Evolutionary conservation across 1,139 yeast genomes (phyloP).

Genomic region (Eremothecium sinecaudum): DNA sequence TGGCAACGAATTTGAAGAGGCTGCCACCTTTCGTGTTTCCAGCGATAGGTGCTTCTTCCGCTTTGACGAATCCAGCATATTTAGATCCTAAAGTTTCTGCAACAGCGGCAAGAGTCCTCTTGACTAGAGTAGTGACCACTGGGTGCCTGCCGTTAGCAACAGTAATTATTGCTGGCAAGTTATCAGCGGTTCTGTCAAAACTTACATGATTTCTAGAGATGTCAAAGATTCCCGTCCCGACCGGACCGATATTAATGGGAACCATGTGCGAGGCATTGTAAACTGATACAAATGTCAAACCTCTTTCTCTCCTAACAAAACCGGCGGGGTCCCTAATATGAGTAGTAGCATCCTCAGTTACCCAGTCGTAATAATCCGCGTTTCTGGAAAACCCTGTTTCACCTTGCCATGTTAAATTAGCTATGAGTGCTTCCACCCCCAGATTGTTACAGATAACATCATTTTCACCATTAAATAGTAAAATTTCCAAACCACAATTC

Average conservation of each 20-base stretch:
- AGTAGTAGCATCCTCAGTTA: slow-evolving; percentile 41
- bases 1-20: too few species aligned
- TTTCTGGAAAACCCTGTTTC: slow-evolving; percentile 45
- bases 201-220: too few species aligned
- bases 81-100: too few species aligned
- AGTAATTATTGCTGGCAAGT: too few species aligned
- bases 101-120: too few species aligned
- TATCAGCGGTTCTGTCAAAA: too few species aligned
- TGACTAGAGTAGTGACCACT: too few species aligned
- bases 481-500: slow-evolving; percentile 45
- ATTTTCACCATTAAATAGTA: slow-evolving; percentile 78
- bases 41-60: too few species aligned
- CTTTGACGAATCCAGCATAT: too few species aligned
- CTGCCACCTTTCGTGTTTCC: too few species aligned
- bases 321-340: slow-evolving; percentile 37
- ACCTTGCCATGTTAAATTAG: slow-evolving; percentile 61
- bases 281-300: slow-evolving; percentile 67
- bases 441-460: slow-evolving; percentile 81
- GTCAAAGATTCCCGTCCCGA: slow-evolving; percentile 62
- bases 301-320: slow-evolving; percentile 46
- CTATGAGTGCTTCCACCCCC: slow-evolving; percentile 64
- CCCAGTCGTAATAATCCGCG: slow-evolving; percentile 40
- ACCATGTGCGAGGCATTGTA: slow-evolving; percentile 89
- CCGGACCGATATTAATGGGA: slow-evolving; percentile 70
- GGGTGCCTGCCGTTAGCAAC: too few species aligned